Evolutionary conservation across 257 asterid genomes (phyloP).

Genomic region (Solanum pimpinellifolium): DNA sequence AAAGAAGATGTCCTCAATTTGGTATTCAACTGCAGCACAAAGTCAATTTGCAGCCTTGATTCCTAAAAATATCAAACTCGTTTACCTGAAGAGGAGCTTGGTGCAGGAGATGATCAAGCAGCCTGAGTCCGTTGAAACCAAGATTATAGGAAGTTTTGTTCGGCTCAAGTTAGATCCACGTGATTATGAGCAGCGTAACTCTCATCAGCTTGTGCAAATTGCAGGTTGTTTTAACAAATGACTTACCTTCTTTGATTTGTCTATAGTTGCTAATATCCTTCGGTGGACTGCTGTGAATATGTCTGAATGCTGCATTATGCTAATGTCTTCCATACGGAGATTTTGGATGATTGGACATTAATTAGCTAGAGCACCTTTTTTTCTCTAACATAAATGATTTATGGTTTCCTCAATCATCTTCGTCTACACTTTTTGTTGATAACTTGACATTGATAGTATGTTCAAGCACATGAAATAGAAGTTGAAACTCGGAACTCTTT

Average conservation of each 20-base stretch:
- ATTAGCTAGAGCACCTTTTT: neutral
- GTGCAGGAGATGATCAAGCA: conserved; percentile 39
- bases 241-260: neutral
- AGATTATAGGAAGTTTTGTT: conserved; percentile 64
- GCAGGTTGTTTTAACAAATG: conserved; percentile 35
- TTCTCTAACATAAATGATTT: neutral
- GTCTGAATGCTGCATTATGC: neutral
- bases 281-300: neutral
- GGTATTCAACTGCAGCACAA: conserved; percentile 1
- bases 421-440: neutral
- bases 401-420: neutral
- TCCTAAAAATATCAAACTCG: conserved; percentile 59
- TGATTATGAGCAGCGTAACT: conserved; percentile 22
- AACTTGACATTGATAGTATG: neutral
- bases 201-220: conserved; percentile 60
- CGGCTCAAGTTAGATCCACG: conserved; percentile 40
- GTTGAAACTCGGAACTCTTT: neutral
- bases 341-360: neutral
- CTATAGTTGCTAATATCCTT: neutral
- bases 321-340: neutral
- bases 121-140: conserved; percentile 49
- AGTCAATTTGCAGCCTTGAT: conserved; percentile 44
- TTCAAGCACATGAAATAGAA: neutral
- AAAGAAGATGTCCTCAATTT: neutral
- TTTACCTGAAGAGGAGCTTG: conserved; percentile 63